These are phyloP conservation scores for Daedaleopsis nitida DNA, from an alignment of 768 basidiomycete genomes.

Conservation along the genomic window DNA sequence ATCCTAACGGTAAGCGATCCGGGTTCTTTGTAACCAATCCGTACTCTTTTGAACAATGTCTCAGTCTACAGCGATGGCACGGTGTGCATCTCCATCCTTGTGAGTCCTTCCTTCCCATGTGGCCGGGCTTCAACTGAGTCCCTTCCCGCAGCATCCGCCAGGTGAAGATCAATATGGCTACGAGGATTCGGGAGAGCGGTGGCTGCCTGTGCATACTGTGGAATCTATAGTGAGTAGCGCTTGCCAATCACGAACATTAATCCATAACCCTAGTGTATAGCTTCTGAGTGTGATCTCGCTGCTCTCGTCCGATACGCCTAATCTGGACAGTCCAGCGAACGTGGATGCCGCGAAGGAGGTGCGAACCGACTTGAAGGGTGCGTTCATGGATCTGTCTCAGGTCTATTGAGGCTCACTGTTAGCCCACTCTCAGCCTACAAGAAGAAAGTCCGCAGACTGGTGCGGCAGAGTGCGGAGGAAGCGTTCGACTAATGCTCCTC, in stretches of 20 bases:
- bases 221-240: conserved; percentile 81
- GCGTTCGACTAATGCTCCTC: conserved; percentile 57
- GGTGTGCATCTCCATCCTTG: conserved; percentile 96
- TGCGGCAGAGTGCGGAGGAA: conserved; percentile 86
- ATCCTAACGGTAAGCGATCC: conserved; percentile 84
- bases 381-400: conserved; percentile 21
- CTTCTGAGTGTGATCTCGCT: conserved; percentile 96
- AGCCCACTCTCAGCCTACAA: conserved; percentile 61
- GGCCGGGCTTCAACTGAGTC: conserved; percentile 1
- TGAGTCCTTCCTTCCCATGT: conserved; percentile 34
- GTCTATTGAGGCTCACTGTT: not conserved
- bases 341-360: conserved; percentile 94
- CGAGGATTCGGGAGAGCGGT: conserved; percentile 95
- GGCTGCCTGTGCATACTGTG: conserved; percentile 96
- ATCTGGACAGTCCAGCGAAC: conserved; percentile 93
- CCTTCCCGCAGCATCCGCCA: conserved; percentile 73
- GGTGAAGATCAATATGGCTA: conserved; percentile 97
- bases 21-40: not conserved
- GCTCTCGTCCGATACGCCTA: conserved; percentile 88
- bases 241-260: not conserved
- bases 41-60: conserved; percentile 13
- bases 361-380: conserved; percentile 63
- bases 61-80: conserved; percentile 90
- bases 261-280: conserved; percentile 42
- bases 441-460: conserved; percentile 95